Percentiles rank a stretch among this genome's conserved stretches.
Evolutionary conservation across 2,329 filamentous ascomycete species (phyloP).

Genomic region (Ophiostoma sp.): DNA sequence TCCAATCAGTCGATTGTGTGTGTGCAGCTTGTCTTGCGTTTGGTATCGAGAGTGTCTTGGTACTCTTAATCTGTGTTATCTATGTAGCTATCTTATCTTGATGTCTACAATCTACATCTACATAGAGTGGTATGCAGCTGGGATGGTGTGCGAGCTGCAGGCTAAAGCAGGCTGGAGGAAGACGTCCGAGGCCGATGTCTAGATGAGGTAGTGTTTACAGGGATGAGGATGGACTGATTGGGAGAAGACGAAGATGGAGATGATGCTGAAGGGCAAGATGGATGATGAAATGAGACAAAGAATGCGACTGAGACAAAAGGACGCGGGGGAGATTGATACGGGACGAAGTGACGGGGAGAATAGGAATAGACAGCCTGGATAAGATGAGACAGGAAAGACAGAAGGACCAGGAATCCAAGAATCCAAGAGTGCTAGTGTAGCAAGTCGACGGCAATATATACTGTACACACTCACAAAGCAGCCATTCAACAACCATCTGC

Average conservation of each 20-base stretch:
- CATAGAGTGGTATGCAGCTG: conserved; percentile 3
- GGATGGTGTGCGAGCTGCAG: conserved; percentile 6
- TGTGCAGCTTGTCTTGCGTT: not conserved
- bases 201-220: not conserved
- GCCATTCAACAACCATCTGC: not conserved
- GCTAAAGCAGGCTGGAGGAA: not conserved
- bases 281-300: not conserved
- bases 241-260: not conserved
- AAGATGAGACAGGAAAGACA: not conserved
- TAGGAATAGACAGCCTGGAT: too few relatives aligned
- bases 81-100: not conserved
- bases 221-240: not conserved
- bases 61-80: not conserved
- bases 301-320: not conserved
- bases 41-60: not conserved
- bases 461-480: too few relatives aligned
- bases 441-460: not conserved
- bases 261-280: not conserved
- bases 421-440: not conserved
- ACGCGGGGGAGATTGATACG: not conserved
- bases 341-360: not conserved
- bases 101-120: not conserved
- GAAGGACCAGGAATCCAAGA: not conserved
- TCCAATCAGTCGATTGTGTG: conserved; percentile 6
- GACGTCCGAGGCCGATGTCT: not conserved